Evolutionary conservation across 495 filamentous ascomycete genomes (phyloP), one percentile per base, ranked within the genome.

Genomic region (Hypomontagnella monticulosa): DNA sequence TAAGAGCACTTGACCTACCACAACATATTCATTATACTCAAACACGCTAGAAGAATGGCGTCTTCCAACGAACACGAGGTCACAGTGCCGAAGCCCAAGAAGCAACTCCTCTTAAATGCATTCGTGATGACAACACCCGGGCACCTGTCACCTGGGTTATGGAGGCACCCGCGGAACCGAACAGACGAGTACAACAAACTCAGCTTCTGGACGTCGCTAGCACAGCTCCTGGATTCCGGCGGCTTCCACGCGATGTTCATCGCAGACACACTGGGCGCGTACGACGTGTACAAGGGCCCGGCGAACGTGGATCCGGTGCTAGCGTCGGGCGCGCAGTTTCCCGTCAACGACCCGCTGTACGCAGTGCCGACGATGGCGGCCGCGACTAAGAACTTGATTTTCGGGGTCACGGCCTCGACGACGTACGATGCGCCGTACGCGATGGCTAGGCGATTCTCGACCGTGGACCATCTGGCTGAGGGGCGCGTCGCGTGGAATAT

Each of bases 341-440:
- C 86, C 0, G 83, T 87, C 1, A 85, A 85, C 14, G 76, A 81
- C 51, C 79, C 63, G 46, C 47, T 61, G 51, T 76, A 49, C n/a
- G 56, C 74, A 32, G 78, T 78, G 8, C 74, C 77, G 3, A 74
- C 74, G 0, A 74, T 73, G 72, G 72, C 72, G 11, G 67, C 72
- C 14, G 73, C 58, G 4, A 89, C 85, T 34, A 67, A 86, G 60
- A 82, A 77, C 34, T 69, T 89, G 2, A 85, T 85, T 12, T 73
- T 88, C 55, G 83, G 85, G 41, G 76, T 89, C 38, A 91, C 88
- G 5, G 79, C 80, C 9, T 74, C 77, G 43, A 87, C 78, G 7
- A 88, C 84, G 32, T 89, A 87, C 62, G 86, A 88, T 67, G 82
- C 84, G 66, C 86, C 86, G 4, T 89, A 86, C 71, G 83, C 85